Conservation (phyloP, 768 basidiomycete species). For the Collybia sp. region DNA sequence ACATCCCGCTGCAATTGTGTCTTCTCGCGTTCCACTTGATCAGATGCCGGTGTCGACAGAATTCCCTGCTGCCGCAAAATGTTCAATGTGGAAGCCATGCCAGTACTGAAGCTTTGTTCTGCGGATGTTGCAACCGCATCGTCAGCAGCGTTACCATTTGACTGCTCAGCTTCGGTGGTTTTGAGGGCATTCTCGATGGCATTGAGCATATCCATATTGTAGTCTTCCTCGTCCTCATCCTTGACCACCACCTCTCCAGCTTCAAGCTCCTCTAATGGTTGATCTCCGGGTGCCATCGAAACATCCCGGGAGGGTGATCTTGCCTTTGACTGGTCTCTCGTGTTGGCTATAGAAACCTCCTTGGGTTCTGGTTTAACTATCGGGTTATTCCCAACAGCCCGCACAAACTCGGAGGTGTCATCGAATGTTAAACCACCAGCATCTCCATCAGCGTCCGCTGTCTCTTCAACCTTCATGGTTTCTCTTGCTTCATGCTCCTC, state of each 20-base stretch:
- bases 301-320: slow-evolving; percentile 46
- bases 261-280: slow-evolving; percentile 69
- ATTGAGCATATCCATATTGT: slow-evolving; percentile 69
- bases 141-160: slow-evolving; percentile 19
- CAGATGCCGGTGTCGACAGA: slow-evolving; percentile 56
- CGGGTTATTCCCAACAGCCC: slow-evolving; percentile 71
- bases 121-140: slow-evolving; percentile 50
- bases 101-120: slow-evolving; percentile 77
- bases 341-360: slow-evolving; percentile 20
- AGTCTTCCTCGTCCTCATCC: slow-evolving; percentile 72
- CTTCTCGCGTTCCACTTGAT: slow-evolving; percentile 72
- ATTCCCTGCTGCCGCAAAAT: slow-evolving; percentile 93
- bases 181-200: slow-evolving; percentile 71
- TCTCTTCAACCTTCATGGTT: slow-evolving; percentile 42
- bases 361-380: slow-evolving; percentile 43
- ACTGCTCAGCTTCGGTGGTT: slow-evolving; percentile 54
- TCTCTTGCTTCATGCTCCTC: slow-evolving; percentile 41
- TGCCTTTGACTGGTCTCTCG: slow-evolving; percentile 20
- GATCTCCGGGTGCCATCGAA: slow-evolving; percentile 55
- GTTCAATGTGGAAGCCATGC: slow-evolving; percentile 85
- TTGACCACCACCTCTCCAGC: slow-evolving; percentile 78
- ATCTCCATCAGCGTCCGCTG: slow-evolving; percentile 34
- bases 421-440: slow-evolving; percentile 79
- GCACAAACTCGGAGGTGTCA: slow-evolving; percentile 95
- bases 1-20: slow-evolving; percentile 81